Evolutionary conservation across 2,329 filamentous ascomycete genomes (phyloP).

Genomic region (Ciborinia camelliae): DNA sequence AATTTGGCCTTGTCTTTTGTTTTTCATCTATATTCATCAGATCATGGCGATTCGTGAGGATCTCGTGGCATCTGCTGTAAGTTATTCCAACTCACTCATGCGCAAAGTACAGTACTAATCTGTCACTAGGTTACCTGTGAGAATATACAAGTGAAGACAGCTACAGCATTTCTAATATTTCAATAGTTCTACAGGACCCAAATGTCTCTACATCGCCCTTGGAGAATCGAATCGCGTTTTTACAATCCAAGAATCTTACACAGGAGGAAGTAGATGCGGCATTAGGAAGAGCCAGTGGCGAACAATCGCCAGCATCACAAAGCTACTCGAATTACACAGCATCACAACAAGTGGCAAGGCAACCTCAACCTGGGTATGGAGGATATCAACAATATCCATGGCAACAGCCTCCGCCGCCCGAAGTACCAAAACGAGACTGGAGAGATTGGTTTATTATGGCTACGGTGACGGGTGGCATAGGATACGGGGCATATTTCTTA

Average conservation of each 20-base stretch:
- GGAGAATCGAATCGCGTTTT: conserved; percentile 87
- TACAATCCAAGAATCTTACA: conserved; percentile 95
- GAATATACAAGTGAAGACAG: conserved; percentile 17
- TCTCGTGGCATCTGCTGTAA: conserved; percentile 76
- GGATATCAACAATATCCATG: conserved; percentile 52
- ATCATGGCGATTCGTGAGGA: conserved; percentile 89
- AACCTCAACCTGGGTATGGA: conserved; percentile 44
- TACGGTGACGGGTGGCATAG: conserved; percentile 83
- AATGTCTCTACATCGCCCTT: conserved; percentile 85
- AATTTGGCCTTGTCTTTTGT: background rate
- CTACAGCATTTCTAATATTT: conserved; percentile 23
- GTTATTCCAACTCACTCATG: conserved; percentile 33
- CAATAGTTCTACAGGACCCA: conserved; percentile 84
- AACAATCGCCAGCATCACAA: conserved; percentile 41
- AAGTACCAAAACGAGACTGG: conserved; percentile 82
- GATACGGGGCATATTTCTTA: conserved; percentile 83
- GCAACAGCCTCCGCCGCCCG: conserved; percentile 53
- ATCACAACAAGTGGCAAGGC: conserved; percentile 43
- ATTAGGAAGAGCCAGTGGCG: conserved; percentile 69
- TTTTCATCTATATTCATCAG: conserved; percentile 41
- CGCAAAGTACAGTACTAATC: conserved; percentile 28
- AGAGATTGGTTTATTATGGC: conserved; percentile 99
- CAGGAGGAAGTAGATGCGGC: conserved; percentile 90
- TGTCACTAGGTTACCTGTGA: conserved; percentile 38
- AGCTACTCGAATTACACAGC: conserved; percentile 42